Evolutionary conservation across 306 rosid species (phyloP).

Genomic region (Mimosa pudica): DNA sequence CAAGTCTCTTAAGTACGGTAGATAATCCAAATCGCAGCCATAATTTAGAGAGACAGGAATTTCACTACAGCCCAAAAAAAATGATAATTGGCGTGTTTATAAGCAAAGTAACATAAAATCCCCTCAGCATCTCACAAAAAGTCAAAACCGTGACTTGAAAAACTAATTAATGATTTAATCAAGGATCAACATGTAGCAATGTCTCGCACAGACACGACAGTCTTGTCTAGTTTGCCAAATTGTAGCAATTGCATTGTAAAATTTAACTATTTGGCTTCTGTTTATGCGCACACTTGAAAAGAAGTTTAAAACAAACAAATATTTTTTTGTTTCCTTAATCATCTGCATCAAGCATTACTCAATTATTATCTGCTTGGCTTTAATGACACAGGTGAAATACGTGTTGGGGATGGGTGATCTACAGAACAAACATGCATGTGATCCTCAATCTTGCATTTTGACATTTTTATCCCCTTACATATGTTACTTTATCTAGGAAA

Average conservation of each 20-base stretch:
- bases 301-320: slow-evolving; percentile 19
- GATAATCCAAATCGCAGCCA: not conserved
- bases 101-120: slow-evolving; percentile 9
- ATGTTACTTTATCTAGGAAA: not conserved
- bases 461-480: not conserved
- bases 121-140: not conserved
- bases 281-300: slow-evolving; percentile 39
- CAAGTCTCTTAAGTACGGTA: not conserved
- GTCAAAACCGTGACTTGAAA: slow-evolving; percentile 13
- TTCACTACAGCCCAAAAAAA: not conserved
- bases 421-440: slow-evolving; percentile 39
- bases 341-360: slow-evolving; percentile 19
- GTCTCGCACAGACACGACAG: slow-evolving; percentile 42
- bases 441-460: slow-evolving; percentile 28
- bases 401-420: slow-evolving; percentile 31
- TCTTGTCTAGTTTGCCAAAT: slow-evolving; percentile 30
- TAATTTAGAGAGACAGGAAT: not conserved
- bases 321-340: not conserved
- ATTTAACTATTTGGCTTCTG: not conserved
- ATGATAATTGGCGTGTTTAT: slow-evolving; percentile 13
- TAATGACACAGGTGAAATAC: slow-evolving; percentile 26
- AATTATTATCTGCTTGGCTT: slow-evolving; percentile 25
- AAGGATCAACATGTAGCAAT: slow-evolving; percentile 34
- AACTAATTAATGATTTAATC: slow-evolving; percentile 32
- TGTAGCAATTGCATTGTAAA: slow-evolving; percentile 3